These are phyloP conservation scores for Arxiozyma telluris DNA, from an alignment of 1,139 yeast genomes.

Conservation along the genomic window DNA sequence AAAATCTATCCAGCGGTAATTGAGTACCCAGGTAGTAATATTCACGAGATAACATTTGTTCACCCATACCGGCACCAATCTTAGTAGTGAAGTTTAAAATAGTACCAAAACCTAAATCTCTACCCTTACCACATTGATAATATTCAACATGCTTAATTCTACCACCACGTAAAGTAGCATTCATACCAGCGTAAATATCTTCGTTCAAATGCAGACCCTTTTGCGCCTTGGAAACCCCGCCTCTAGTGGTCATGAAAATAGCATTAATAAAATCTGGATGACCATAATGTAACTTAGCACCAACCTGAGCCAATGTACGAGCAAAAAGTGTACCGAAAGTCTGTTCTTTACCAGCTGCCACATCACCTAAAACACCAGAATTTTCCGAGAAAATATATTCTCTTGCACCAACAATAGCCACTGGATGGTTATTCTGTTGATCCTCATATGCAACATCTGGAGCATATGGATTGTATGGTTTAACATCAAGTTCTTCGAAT, in stretches of 20 bases:
- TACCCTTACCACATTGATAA: conserved; percentile 99
- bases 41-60: conserved; percentile 97
- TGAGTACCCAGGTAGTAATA: conserved; percentile 96
- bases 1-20: conserved; percentile 91
- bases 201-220: conserved; percentile 97
- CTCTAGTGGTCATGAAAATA: conserved; percentile 92
- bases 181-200: conserved; percentile 99
- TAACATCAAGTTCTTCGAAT: conserved; percentile 89
- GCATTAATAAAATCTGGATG: conserved; percentile 98
- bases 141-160: conserved; percentile 98
- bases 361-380: conserved; percentile 98
- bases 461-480: conserved; percentile 75
- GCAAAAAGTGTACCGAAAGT: conserved; percentile 98
- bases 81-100: conserved; percentile 97
- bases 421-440: conserved; percentile 55
- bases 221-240: conserved; percentile 99
- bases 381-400: conserved; percentile 98
- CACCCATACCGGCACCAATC: conserved; percentile 99
- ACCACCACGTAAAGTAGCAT: conserved; percentile 94
- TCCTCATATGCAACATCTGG: conserved; percentile 41
- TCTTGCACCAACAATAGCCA: conserved; percentile 98
- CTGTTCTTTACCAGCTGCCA: conserved; percentile 99
- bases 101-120: conserved; percentile 99
- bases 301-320: conserved; percentile 95
- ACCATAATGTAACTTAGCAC: conserved; percentile 98